Conservation (phyloP, 2,329 filamentous ascomycete genomes). For the Claviceps sp. region DNA sequence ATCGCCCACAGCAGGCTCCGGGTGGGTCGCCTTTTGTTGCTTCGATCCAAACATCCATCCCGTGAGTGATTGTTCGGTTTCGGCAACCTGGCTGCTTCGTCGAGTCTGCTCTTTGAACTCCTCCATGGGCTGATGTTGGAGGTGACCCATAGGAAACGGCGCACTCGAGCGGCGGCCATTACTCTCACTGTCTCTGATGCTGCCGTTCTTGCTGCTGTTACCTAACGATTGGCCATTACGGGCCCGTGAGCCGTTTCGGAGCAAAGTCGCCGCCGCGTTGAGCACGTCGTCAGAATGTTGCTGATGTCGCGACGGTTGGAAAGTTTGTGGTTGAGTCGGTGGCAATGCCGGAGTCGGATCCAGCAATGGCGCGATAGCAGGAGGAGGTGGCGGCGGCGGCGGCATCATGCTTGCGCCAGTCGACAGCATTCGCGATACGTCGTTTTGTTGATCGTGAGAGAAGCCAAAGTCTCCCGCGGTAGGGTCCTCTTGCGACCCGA, state of each 20-base stretch:
- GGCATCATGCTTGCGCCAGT: conserved; percentile 21
- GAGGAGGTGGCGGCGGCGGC: conserved; percentile 17
- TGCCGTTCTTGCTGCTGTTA: conserved; percentile 8
- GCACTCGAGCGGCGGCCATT: conserved; percentile 15
- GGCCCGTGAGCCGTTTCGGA: conserved; percentile 27
- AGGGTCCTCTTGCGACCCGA: conserved; percentile 33
- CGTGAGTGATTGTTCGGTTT: conserved; percentile 24
- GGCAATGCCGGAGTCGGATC: not conserved
- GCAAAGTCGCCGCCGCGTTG: conserved; percentile 37
- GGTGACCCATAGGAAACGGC: conserved; percentile 24
- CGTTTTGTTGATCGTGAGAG: conserved; percentile 8
- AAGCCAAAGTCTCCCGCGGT: conserved; percentile 7
- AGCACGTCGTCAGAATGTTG: conserved; percentile 39
- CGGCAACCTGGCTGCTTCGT: conserved; percentile 17
- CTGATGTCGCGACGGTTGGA: conserved; percentile 5
- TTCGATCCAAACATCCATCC: conserved; percentile 28
- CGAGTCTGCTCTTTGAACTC: conserved; percentile 28
- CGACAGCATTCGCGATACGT: conserved; percentile 8
- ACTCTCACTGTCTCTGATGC: conserved; percentile 14
- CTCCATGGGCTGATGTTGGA: conserved; percentile 29
- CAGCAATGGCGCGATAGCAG: not conserved
- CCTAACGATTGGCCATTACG: not conserved
- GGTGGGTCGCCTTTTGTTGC: conserved; percentile 15
- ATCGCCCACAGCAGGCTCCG: conserved; percentile 26
- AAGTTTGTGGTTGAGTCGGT: conserved; percentile 8